phyloP scores from a whole-genome alignment of 139 green algal genomes.

The Asterochloris erici region DNA sequence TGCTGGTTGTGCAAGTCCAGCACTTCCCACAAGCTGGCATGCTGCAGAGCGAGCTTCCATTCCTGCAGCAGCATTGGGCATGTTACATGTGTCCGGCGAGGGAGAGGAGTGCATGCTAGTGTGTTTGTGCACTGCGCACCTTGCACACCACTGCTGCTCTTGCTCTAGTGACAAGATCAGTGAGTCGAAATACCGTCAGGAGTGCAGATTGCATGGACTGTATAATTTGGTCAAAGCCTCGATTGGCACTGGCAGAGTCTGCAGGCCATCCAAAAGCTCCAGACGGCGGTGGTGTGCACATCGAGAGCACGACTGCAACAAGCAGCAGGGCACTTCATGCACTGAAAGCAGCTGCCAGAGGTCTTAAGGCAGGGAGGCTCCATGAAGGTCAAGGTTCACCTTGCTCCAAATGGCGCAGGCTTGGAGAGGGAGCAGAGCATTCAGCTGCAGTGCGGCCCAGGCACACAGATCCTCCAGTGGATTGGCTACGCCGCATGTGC shows the following conservation, averaged over 20 bases:
- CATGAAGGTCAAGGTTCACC: constrained; percentile 11
- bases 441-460: constrained; percentile 57
- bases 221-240: too few relatives aligned
- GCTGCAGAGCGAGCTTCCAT: constrained; percentile 7
- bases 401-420: constrained; percentile 7
- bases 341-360: not conserved
- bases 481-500: constrained; percentile 61
- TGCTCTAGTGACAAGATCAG: too few relatives aligned
- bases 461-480: constrained; percentile 75
- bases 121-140: not conserved
- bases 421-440: constrained; percentile 23
- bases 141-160: constrained; percentile 15
- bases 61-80: constrained; percentile 6
- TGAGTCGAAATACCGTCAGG: too few relatives aligned
- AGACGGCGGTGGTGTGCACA: too few relatives aligned
- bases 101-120: not conserved
- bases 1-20: constrained; percentile 22
- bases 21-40: constrained; percentile 14
- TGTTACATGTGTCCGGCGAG: not conserved
- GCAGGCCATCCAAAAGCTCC: too few relatives aligned
- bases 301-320: not conserved
- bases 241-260: too few relatives aligned
- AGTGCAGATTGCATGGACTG: too few relatives aligned
- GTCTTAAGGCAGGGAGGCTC: not conserved
- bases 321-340: not conserved